These are phyloP conservation scores for Beta corolliflora DNA, from an alignment of 179 eudicot species.

Conservation along the genomic window DNA sequence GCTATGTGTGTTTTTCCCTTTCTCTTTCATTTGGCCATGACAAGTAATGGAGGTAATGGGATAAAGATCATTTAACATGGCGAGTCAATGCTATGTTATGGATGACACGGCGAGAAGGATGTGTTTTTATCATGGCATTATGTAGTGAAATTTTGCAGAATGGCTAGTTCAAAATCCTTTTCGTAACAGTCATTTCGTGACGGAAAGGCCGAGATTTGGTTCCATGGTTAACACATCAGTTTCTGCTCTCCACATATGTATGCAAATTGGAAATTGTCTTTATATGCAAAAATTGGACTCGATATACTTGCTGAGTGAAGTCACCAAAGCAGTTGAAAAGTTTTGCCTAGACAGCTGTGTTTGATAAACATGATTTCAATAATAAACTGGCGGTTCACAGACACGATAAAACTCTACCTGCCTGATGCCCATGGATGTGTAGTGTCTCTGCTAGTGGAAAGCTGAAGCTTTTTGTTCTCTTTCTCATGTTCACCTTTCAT, in stretches of 20 bases:
- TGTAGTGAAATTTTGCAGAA: no score
- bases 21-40: no score
- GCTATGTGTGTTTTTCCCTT: no score
- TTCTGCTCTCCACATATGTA: neutral
- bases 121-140: no score
- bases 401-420: neutral
- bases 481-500: neutral
- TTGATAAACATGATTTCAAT: neutral
- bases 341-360: neutral
- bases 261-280: neutral
- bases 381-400: neutral
- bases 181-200: no score
- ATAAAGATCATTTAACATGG: no score
- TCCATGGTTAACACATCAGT: neutral
- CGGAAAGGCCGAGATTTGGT: no score
- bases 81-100: no score
- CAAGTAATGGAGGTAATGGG: no score
- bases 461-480: neutral
- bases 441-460: neutral
- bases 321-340: neutral
- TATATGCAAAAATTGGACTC: neutral
- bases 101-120: no score
- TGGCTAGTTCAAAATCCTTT: no score
- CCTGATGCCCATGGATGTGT: neutral
- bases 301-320: neutral